These are phyloP conservation scores for Cladosporium sp. DNA, from an alignment of 2,329 filamentous ascomycete species.

Conservation along the genomic window DNA sequence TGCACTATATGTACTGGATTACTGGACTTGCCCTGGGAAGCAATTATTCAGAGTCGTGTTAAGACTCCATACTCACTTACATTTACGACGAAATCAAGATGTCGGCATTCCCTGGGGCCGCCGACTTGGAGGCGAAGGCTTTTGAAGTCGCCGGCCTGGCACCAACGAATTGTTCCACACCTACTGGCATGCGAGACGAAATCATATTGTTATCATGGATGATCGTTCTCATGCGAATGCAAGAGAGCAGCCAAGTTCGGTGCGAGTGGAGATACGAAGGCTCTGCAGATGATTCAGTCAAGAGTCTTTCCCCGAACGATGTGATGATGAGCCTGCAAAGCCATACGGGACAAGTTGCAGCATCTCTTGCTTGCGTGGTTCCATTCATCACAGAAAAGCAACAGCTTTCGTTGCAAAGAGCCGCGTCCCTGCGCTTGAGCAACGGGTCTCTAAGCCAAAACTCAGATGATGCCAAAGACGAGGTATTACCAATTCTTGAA, in stretches of 20 bases:
- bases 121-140: neutral
- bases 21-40: neutral
- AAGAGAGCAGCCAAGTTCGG: constrained; percentile 35
- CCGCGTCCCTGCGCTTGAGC: constrained; percentile 11
- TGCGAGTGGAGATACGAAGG: constrained; percentile 39
- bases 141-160: constrained; percentile 24
- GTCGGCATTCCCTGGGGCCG: neutral
- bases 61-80: neutral
- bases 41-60: neutral
- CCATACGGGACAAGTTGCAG: constrained; percentile 26
- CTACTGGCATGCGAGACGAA: constrained; percentile 39
- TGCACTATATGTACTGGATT: neutral
- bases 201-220: constrained; percentile 43
- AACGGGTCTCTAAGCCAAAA: constrained; percentile 5
- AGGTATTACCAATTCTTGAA: neutral
- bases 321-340: constrained; percentile 33
- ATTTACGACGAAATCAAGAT: neutral
- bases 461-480: constrained; percentile 3
- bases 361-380: constrained; percentile 23
- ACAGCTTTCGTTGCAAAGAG: neutral
- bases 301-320: constrained; percentile 29
- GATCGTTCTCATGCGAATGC: constrained; percentile 40
- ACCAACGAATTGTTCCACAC: constrained; percentile 22
- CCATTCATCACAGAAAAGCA: constrained; percentile 18
- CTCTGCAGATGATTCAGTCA: constrained; percentile 16